Base-by-base conservation (phyloP, 2,329 filamentous ascomycete genomes). In the Colletotrichum incanum region DNA sequence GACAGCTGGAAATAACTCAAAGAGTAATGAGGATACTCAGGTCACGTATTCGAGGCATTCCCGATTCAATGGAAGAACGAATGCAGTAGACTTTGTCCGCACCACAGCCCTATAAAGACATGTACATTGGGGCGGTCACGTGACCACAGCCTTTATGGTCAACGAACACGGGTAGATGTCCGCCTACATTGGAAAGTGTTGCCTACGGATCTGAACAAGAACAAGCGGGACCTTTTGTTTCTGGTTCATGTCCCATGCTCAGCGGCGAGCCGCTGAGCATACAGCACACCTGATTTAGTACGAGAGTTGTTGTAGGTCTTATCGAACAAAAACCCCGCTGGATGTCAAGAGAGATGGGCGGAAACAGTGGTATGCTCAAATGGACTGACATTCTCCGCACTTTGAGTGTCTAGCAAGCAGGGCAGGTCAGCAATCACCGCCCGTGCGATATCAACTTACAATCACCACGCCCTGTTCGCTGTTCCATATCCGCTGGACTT, bases 391-490 rank as follows among this genome's bases (percentile, higher is more conserved):
- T 55, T 55, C 2, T 49, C 61, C n/a, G 8, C 31, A 34, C 43
- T 23, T 18, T 37, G 20, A 65, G n/a, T 65, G 64, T 69, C 69
- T 60, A 56, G 60, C 18, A 54, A 59, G 37, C 58, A 58, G 45
- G 39, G 52, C 58, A 41, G 58, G 39, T 69, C 43, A 55, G 59
- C 52, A 60, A 4, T 59, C 59, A n/a, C 59, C 64, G 31, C 43
- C 59, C 69, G 20, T 47, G 37, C 43, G 41, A 68, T 59, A 45
- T 64, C 31, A 56, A 72, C 52, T 69, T 64, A 43, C 59, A 49
- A 47, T 47, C 50, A 58, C 56, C 23, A 16, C 34, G 28, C 59
- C 47, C 55, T 45, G 39, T 45, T 47, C 62, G 64, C 18, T 41
- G 1, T 72, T 16, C 23, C 26, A 45, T 43, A 50, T 45, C 60